Evolutionary conservation across 257 asterid species (phyloP), one percentile per base, ranked within the genome.

Genomic region (Petunia secreta): DNA sequence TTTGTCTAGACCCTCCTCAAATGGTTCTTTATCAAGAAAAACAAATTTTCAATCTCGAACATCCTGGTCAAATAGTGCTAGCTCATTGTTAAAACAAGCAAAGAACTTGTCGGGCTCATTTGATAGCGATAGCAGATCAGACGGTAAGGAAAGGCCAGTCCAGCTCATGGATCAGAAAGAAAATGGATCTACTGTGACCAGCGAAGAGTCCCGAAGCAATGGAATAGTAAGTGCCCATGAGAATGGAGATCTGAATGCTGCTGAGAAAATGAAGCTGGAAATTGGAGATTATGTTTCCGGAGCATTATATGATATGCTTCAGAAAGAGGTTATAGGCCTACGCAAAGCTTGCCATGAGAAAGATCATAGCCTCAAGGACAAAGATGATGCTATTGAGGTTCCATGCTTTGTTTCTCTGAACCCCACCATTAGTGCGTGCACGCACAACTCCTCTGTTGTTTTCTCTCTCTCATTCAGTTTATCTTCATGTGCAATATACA

Each of bases 361-460:
- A 85, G 93, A 92, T 83, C 97, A 90, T 79, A 82, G 86, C 89
- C 86, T 92, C 60, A 94, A 91, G 84, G 96, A 92, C 87, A 94
- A 89, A 87, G 94, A 90, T 80, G 96, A 89, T 3, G 96, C 92
- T 9, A 87, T 94, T 57, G 94, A 92, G 98, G 97, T 94, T 94
- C 10, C 53, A 80, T 10, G 39, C 4, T 78, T 59, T 53, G 25
- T 65, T 34, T 65, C 75, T 80, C 41, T 15, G 38, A 25, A 25
- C 25, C 25, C 25, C 25, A 25, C 25, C 25, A 25, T 25, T 25
- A 25, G 25, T 54, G 50, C 37, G 68, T 36, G 8, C 2, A 43
- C n/a, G 16, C 69, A 39, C 69, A 8, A 16, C n/a, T 63, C 43
- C 38, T 65, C 40, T 65, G 13, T 65, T 11, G 1, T 65, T 1